Evolutionary conservation across 163 green algal species (phyloP).

Genomic region (Scenedesmus sp.): DNA sequence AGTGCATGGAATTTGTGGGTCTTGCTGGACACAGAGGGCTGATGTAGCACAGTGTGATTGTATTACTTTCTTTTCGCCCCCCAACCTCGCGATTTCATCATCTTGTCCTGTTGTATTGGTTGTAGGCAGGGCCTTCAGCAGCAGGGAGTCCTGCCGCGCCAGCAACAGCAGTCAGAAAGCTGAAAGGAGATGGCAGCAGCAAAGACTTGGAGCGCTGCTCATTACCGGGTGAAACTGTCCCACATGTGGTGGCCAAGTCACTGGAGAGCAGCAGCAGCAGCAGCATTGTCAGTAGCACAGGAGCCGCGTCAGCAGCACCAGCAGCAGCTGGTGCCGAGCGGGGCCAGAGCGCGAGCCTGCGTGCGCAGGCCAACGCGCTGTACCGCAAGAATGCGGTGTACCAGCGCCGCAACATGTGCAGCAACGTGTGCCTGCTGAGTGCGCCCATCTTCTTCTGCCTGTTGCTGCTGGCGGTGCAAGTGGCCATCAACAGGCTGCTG

Average conservation of each 20-base stretch:
- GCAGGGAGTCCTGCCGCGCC: background rate
- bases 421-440: slow-evolving; percentile 80
- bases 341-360: slow-evolving; percentile 20
- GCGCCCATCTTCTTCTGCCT: slow-evolving; percentile 87
- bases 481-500: slow-evolving; percentile 73
- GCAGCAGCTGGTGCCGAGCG: background rate
- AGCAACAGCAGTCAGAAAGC: slow-evolving; percentile 19
- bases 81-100: background rate
- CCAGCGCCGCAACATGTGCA: slow-evolving; percentile 78
- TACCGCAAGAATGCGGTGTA: slow-evolving; percentile 76
- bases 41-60: background rate
- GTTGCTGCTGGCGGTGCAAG: slow-evolving; percentile 81
- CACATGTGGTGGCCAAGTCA: background rate
- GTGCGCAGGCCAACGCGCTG: slow-evolving; percentile 66
- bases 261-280: background rate
- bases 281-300: background rate
- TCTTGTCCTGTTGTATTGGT: background rate
- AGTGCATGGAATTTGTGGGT: background rate
- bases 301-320: background rate
- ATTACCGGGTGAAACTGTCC: background rate
- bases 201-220: slow-evolving; percentile 45
- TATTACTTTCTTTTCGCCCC: too few species aligned
- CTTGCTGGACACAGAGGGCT: background rate
- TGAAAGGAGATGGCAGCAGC: background rate
- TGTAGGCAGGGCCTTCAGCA: background rate